Evolutionary conservation across 352 stramenopile genomes (phyloP).

Genomic region (Phytophthora vignae): DNA sequence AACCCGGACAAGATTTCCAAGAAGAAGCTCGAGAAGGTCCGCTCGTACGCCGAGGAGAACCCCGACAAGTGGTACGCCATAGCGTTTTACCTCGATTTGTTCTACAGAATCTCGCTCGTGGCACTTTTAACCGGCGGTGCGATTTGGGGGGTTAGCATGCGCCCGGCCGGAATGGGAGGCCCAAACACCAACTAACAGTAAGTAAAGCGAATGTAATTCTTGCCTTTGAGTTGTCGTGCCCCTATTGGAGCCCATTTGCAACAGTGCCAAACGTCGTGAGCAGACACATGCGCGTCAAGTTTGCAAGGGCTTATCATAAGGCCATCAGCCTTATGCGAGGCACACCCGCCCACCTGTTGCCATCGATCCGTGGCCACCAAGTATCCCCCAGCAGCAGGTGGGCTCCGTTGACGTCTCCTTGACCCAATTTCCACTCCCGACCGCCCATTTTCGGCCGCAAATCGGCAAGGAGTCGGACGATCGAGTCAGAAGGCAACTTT

Average conservation of each 20-base stretch:
- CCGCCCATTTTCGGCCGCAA: neutral
- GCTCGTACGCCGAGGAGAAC: neutral
- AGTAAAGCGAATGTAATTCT: no score
- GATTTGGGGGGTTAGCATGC: neutral
- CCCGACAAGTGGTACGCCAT: neutral
- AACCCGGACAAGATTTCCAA: neutral
- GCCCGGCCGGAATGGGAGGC: neutral
- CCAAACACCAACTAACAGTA: neutral
- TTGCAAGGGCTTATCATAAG: no score
- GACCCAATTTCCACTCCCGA: neutral
- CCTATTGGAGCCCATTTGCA: neutral
- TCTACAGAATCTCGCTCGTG: neutral
- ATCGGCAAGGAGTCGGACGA: constrained; percentile 12
- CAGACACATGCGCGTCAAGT: neutral
- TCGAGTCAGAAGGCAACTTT: constrained; percentile 27
- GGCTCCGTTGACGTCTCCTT: neutral
- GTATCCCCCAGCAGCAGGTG: neutral
- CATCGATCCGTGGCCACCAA: neutral
- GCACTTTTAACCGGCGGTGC: neutral
- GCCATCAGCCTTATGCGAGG: neutral
- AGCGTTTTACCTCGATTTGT: neutral
- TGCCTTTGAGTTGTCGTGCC: no score
- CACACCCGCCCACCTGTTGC: neutral
- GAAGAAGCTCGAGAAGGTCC: neutral
- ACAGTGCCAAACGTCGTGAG: neutral